Conservation (phyloP, 768 basidiomycete species). For the Naematelia aurantialba region DNA sequence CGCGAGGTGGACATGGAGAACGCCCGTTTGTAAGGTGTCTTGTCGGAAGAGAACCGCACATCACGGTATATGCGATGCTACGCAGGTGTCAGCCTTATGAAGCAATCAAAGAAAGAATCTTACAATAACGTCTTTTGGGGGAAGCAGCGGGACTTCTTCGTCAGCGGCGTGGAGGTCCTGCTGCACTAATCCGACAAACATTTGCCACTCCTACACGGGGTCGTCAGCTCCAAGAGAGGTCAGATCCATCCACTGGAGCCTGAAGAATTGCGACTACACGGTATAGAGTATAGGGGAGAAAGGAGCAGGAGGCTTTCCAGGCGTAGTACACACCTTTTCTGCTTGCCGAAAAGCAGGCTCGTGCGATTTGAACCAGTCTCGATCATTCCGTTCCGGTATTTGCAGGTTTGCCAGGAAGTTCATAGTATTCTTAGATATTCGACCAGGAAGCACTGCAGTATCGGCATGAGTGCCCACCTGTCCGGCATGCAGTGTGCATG, state of each 20-base stretch:
- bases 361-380: constrained; percentile 77
- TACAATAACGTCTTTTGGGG: constrained; percentile 77
- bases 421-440: constrained; percentile 79
- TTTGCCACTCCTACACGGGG: constrained; percentile 66
- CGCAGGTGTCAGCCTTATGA: constrained; percentile 1
- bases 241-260: background rate
- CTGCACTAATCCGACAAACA: constrained; percentile 71
- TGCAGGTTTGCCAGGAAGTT: constrained; percentile 68
- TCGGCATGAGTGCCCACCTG: background rate
- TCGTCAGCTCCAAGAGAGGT: constrained; percentile 4
- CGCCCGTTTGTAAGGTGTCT: constrained; percentile 87
- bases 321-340: constrained; percentile 56
- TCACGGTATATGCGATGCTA: constrained; percentile 87
- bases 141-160: constrained; percentile 76
- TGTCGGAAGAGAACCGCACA: constrained; percentile 87
- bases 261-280: no score
- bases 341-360: constrained; percentile 76
- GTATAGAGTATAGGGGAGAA: background rate
- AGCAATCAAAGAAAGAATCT: constrained; percentile 9
- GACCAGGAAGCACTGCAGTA: constrained; percentile 69
- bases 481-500: background rate
- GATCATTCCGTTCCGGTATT: constrained; percentile 75
- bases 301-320: background rate
- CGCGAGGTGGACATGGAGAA: constrained; percentile 82
- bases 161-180: constrained; percentile 68